A percentile compares a stretch with the other conserved stretches of the same genome.
These are phyloP conservation scores for Spergularia marina DNA, from an alignment of 148 eudicot genomes.

Conservation along the genomic window DNA sequence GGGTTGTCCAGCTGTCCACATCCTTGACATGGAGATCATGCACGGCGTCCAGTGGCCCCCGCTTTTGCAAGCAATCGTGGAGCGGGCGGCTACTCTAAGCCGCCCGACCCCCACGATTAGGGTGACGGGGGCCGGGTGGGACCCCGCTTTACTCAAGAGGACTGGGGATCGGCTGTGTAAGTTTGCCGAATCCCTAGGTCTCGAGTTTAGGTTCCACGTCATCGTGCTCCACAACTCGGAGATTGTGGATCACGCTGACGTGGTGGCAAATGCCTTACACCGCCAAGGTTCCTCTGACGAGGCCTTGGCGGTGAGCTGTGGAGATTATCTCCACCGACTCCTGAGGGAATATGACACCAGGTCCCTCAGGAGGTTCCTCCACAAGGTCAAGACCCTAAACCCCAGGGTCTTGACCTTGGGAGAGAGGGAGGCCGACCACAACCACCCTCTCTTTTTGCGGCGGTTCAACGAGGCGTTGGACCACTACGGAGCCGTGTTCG, in stretches of 20 bases:
- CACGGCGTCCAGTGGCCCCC: slow-evolving; percentile 99
- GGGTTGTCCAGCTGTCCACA: slow-evolving; percentile 51
- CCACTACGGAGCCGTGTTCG: slow-evolving; percentile 65
- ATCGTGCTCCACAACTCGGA: slow-evolving; percentile 30
- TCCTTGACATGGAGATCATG: slow-evolving; percentile 79
- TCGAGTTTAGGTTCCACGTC: slow-evolving; percentile 38
- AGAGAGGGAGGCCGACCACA: slow-evolving; percentile 76
- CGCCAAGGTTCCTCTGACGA: slow-evolving; percentile 30
- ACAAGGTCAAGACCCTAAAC: slow-evolving; percentile 53
- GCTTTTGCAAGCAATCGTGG: slow-evolving; percentile 64
- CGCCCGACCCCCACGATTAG: slow-evolving; percentile 49
- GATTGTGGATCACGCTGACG: slow-evolving; percentile 25
- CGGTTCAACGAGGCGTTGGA: slow-evolving; percentile 56
- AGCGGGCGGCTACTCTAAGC: slow-evolving; percentile 29
- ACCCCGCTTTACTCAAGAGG: slow-evolving; percentile 35
- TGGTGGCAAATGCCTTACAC: slow-evolving; percentile 22
- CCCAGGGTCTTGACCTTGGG: slow-evolving; percentile 68
- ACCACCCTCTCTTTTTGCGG: slow-evolving; percentile 41
- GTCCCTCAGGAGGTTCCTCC: slow-evolving; percentile 38
- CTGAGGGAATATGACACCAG: slow-evolving; percentile 44
- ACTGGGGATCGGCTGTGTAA: slow-evolving; percentile 72
- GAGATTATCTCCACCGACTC: slow-evolving; percentile 67
- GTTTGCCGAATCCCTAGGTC: slow-evolving; percentile 67
- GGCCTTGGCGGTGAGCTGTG: slow-evolving; percentile 68
- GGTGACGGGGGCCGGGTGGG: slow-evolving; percentile 64